A percentile compares a stretch with the other conserved stretches of the same genome.
Evolutionary conservation across 2,329 filamentous ascomycete genomes (phyloP).

Genomic region (Ascosphaera acerosa): DNA sequence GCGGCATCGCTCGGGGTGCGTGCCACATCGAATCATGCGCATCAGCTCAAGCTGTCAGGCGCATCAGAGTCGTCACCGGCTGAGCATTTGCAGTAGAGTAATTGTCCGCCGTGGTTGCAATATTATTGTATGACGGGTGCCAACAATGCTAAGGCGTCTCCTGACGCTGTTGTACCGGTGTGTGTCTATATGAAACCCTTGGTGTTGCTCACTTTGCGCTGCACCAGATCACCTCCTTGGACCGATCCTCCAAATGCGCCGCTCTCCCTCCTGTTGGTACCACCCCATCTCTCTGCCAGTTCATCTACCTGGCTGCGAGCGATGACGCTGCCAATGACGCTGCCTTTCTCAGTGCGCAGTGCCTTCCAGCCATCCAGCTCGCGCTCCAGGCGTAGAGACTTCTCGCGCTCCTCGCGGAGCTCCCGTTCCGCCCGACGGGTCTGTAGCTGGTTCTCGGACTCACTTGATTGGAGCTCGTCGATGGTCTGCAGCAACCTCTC

Average conservation of each 20-base stretch:
- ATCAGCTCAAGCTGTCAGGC: too few species aligned
- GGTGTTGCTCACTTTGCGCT: slow-evolving; percentile 45
- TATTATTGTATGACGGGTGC: too few species aligned
- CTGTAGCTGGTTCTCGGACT: slow-evolving; percentile 55
- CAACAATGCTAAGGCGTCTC: too few species aligned
- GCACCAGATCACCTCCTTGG: slow-evolving; percentile 27
- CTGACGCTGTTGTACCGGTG: too few species aligned
- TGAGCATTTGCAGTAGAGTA: too few species aligned
- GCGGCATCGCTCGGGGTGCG: too few species aligned
- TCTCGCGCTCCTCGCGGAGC: slow-evolving; percentile 69
- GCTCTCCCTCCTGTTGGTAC: slow-evolving; percentile 13
- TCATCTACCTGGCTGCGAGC: slow-evolving; percentile 5
- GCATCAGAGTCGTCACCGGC: too few species aligned
- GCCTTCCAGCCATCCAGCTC: slow-evolving; percentile 66
- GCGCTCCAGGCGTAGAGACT: slow-evolving; percentile 52
- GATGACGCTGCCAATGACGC: slow-evolving; percentile 10
- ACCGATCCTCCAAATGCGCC: slow-evolving; percentile 14
- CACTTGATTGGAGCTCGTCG: slow-evolving; percentile 74
- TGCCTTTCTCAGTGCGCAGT: slow-evolving; percentile 36
- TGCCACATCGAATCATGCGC: too few species aligned
- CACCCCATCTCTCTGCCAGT: slow-evolving; percentile 8
- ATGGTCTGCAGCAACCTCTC: slow-evolving; percentile 75
- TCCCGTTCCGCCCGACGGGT: slow-evolving; percentile 75
- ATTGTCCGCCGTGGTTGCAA: too few species aligned
- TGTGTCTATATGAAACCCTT: slow-evolving; percentile 51